A percentile compares a stretch with the other conserved stretches of the same genome.
Evolutionary conservation across 2,329 filamentous ascomycete species (phyloP).

Genomic region (Biscogniauxia marginata): DNA sequence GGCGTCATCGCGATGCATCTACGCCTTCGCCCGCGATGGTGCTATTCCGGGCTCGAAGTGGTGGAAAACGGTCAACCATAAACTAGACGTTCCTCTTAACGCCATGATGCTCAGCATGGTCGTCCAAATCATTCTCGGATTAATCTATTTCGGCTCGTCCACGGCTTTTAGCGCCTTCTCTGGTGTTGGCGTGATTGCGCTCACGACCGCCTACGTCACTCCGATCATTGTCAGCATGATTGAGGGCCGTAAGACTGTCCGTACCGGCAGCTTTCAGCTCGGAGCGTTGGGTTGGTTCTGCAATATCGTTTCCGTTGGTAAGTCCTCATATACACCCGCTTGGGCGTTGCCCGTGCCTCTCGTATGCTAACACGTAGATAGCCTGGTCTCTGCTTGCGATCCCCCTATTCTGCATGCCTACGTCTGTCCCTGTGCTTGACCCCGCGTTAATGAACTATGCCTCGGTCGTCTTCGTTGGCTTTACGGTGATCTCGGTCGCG

Average conservation of each 20-base stretch:
- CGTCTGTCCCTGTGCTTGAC: slow-evolving; percentile 56
- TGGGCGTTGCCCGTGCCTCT: slow-evolving; percentile 4
- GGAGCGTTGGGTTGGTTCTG: slow-evolving; percentile 59
- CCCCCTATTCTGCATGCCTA: slow-evolving; percentile 73
- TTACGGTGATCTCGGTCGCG: slow-evolving; percentile 56
- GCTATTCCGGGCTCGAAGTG: slow-evolving; percentile 62
- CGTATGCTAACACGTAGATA: slow-evolving; percentile 35
- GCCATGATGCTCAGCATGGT: slow-evolving; percentile 71
- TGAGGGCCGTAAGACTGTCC: slow-evolving; percentile 58
- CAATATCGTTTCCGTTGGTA: slow-evolving; percentile 66
- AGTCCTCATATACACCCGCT: slow-evolving; percentile 28
- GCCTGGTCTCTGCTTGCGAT: slow-evolving; percentile 68
- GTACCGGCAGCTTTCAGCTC: slow-evolving; percentile 57
- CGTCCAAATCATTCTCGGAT: slow-evolving; percentile 60
- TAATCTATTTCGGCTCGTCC: slow-evolving; percentile 68
- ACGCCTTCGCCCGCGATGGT: slow-evolving; percentile 69
- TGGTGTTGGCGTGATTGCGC: slow-evolving; percentile 66
- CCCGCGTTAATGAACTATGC: slow-evolving; percentile 68
- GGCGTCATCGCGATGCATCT: slow-evolving; percentile 64
- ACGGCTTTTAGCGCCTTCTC: slow-evolving; percentile 74
- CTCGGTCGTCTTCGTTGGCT: slow-evolving; percentile 69
- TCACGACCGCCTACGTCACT: slow-evolving; percentile 66
- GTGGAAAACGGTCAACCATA: slow-evolving; percentile 62
- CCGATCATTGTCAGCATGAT: slow-evolving; percentile 65
- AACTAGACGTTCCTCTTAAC: slow-evolving; percentile 65